Conservation (phyloP, 2,329 filamentous ascomycete genomes). For the Dissoconium aciculare region DNA sequence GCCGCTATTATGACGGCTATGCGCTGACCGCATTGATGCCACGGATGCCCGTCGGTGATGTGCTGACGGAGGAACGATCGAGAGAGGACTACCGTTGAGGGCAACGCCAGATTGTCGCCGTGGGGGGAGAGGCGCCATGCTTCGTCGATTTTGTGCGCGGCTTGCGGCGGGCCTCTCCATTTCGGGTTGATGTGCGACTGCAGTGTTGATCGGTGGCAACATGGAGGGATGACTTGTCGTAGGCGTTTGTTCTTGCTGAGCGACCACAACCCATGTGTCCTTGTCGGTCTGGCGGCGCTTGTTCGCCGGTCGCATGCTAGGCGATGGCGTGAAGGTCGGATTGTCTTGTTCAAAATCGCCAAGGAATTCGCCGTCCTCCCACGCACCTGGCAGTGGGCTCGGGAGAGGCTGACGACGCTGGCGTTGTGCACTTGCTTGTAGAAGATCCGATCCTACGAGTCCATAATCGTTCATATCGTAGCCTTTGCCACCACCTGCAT, state of each 20-base stretch:
- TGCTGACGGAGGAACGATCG: conserved; percentile 2
- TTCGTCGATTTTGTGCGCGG: conserved; percentile 22
- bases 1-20: conserved; percentile 11
- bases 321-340: conserved; percentile 28
- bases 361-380: conserved; percentile 35
- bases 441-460: conserved; percentile 9
- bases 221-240: conserved; percentile 6
- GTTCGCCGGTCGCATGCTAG: conserved; percentile 13
- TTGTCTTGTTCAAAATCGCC: conserved; percentile 30
- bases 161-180: conserved; percentile 15
- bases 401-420: conserved; percentile 12
- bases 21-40: conserved; percentile 35
- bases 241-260: conserved; percentile 5
- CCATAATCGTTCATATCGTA: conserved; percentile 39
- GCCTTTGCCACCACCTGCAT: conserved; percentile 64
- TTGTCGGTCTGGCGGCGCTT: conserved; percentile 36
- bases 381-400: conserved; percentile 40
- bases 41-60: conserved; percentile 37
- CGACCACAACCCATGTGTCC: conserved; percentile 35
- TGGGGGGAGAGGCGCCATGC: conserved; percentile 29
- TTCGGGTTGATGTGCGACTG: neutral
- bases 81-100: conserved; percentile 25
- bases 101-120: conserved; percentile 21
- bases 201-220: no score
- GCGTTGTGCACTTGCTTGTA: conserved; percentile 14